These are phyloP conservation scores for Rhynchosporium agropyri DNA, from an alignment of 2,329 filamentous ascomycete genomes.

Conservation along the genomic window DNA sequence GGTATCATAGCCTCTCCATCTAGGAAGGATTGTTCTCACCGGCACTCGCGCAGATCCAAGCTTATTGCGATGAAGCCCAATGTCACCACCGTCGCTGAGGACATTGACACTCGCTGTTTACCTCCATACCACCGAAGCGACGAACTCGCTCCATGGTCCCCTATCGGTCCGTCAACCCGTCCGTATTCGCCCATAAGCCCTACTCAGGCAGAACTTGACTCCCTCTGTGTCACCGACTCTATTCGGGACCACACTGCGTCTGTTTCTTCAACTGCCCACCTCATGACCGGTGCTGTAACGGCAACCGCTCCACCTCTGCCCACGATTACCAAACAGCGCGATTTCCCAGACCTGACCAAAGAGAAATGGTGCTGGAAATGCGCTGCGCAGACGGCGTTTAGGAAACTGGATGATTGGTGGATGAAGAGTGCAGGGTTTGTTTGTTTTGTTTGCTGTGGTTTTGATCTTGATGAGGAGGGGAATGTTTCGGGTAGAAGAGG, in stretches of 20 bases:
- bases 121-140: constrained; percentile 1
- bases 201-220: constrained; percentile 8
- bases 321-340: background rate
- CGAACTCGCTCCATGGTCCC: background rate
- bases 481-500: background rate
- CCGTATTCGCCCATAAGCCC: background rate
- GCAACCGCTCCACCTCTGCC: constrained; percentile 1
- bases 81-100: background rate
- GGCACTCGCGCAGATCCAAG: background rate
- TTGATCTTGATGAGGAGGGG: constrained; percentile 33
- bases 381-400: constrained; percentile 28
- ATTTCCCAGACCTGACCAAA: background rate
- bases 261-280: constrained; percentile 27
- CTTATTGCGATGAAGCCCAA: background rate
- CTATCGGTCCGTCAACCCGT: background rate
- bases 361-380: constrained; percentile 38
- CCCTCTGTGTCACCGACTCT: constrained; percentile 3
- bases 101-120: background rate
- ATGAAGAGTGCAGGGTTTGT: constrained; percentile 25
- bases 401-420: constrained; percentile 35
- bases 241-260: constrained; percentile 18
- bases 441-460: constrained; percentile 38
- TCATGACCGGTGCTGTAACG: constrained; percentile 26
- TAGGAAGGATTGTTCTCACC: background rate
- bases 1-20: background rate